These are phyloP conservation scores for Pythium periplocum DNA, from an alignment of 352 stramenopile genomes.

Conservation along the genomic window DNA sequence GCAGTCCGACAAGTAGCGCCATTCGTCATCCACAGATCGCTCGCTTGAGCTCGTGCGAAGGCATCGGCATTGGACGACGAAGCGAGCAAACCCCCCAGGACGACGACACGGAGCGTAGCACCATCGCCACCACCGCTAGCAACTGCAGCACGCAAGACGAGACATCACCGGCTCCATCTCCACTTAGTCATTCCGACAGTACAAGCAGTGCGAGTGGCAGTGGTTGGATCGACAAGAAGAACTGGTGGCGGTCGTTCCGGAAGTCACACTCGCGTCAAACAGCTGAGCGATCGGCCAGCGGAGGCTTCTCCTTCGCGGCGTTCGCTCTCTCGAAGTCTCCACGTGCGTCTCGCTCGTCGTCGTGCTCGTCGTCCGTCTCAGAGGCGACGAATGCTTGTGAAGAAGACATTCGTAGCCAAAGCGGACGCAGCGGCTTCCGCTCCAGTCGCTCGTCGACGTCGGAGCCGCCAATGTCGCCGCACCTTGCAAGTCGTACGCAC, in stretches of 20 bases:
- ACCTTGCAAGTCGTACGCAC: too few species aligned
- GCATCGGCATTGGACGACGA: background rate
- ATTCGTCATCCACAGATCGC: slow-evolving; percentile 25
- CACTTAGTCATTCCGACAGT: slow-evolving; percentile 25
- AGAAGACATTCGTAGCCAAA: background rate
- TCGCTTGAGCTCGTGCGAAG: slow-evolving; percentile 23
- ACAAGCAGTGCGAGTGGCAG: slow-evolving; percentile 13
- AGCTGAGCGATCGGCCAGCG: slow-evolving; percentile 57
- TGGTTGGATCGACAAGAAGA: slow-evolving; percentile 43
- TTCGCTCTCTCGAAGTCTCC: slow-evolving; percentile 27
- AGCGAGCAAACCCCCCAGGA: slow-evolving; percentile 19
- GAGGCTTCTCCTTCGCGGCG: slow-evolving; percentile 32
- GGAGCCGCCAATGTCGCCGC: slow-evolving; percentile 14
- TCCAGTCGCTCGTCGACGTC: slow-evolving; percentile 7
- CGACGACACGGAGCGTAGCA: slow-evolving; percentile 20
- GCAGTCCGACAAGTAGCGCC: slow-evolving; percentile 18
- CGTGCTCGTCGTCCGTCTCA: slow-evolving; percentile 17
- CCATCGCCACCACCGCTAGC: slow-evolving; percentile 18
- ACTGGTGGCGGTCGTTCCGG: slow-evolving; percentile 69
- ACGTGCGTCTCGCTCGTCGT: slow-evolving; percentile 20
- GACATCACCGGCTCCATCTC: slow-evolving; percentile 28
- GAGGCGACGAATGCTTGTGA: slow-evolving; percentile 13
- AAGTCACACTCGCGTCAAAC: background rate
- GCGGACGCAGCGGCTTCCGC: slow-evolving; percentile 6
- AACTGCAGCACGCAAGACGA: slow-evolving; percentile 15